Base-by-base conservation (phyloP, 2,329 filamentous ascomycete species). In the Arthrobotrys sphaeroides region DNA sequence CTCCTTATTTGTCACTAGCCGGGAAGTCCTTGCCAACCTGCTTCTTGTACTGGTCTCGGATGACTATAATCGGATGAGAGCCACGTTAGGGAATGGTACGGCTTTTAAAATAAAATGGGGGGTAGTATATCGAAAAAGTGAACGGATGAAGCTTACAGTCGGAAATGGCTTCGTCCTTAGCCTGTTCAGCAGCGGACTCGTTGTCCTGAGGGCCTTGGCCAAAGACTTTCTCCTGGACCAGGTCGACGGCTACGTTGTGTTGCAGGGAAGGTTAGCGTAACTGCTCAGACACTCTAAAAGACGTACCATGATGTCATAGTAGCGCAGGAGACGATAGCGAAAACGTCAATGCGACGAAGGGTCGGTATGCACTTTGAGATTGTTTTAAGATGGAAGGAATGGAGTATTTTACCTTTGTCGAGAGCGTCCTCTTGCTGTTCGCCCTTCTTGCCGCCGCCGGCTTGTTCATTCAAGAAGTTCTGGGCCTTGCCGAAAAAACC, bases 401-500 rank as follows among this genome's bases (percentile, higher is more conserved):
- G 36, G 5, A 57, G 26, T 33, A 75, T 20, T 79, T 55, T 82
- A 92, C 91, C 90, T 84, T 95, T 95, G 84, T 95, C 92, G 61
- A 95, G 87, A n/a, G 82, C 84, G 80, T 94, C 91, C 83, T 95
- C 91, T 79, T 93, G 91, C 87, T 92, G 90, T 87, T 94, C 92
- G 81, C 90, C 89, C 82, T 91, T 85, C 33, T 83, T 83, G 38
- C 92, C 92, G 62, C 92, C 92, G 36, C 92, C 92, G 18, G 90
- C 90, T 78, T 89, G 85, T 70, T 83, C 81, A 84, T 94, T 92
- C 73, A 94, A 61, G 84, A 53, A 61, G 26, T 26, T 47, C 4
- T 31, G 22, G 20, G 64, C 79, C 77, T 82, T 70, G 66, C 77
- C 78, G 38, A 82, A 82, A 77, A 82, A 81, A 77, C 83, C 83